Conservation (phyloP, 2,329 filamentous ascomycete species). For the Periconia sp. region DNA sequence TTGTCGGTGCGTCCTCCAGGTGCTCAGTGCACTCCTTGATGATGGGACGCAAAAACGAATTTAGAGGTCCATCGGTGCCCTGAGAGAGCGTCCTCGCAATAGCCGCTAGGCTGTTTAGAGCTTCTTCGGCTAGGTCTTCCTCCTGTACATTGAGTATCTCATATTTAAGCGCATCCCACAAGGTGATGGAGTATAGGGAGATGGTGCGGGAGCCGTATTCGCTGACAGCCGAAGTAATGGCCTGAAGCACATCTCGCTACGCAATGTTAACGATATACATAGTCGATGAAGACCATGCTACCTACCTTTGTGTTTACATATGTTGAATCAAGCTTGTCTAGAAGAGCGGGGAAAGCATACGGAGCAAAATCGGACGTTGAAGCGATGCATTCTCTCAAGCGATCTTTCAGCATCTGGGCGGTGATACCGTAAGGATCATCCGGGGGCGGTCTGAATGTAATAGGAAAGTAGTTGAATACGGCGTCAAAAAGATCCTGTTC, state of each 20-base stretch:
- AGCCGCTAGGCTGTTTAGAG: slow-evolving; percentile 60
- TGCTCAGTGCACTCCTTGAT: slow-evolving; percentile 72
- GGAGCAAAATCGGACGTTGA: slow-evolving; percentile 69
- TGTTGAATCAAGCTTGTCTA: slow-evolving; percentile 73
- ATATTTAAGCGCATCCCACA: slow-evolving; percentile 74
- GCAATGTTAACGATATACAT: slow-evolving; percentile 5
- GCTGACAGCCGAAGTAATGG: slow-evolving; percentile 65
- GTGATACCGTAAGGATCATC: slow-evolving; percentile 74
- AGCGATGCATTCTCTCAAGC: slow-evolving; percentile 68
- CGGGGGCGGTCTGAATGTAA: slow-evolving; percentile 72
- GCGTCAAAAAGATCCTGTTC: slow-evolving; percentile 65
- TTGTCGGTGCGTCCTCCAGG: slow-evolving; percentile 70
- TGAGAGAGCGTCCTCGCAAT: slow-evolving; percentile 63
- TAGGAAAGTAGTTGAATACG: slow-evolving; percentile 75
- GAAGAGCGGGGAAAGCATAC: slow-evolving; percentile 68
- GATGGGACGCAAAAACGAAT: slow-evolving; percentile 64
- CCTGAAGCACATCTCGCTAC: slow-evolving; percentile 68
- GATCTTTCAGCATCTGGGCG: slow-evolving; percentile 69
- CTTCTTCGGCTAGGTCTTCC: slow-evolving; percentile 67
- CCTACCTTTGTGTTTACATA: slow-evolving; percentile 69
- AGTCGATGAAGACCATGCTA: background rate
- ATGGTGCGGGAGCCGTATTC: slow-evolving; percentile 66
- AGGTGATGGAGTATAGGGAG: slow-evolving; percentile 66
- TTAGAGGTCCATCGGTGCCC: slow-evolving; percentile 54
- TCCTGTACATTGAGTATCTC: slow-evolving; percentile 72